Evolutionary conservation across 108 stramenopile genomes (phyloP).

Genomic region (Craspedostauros australis): DNA sequence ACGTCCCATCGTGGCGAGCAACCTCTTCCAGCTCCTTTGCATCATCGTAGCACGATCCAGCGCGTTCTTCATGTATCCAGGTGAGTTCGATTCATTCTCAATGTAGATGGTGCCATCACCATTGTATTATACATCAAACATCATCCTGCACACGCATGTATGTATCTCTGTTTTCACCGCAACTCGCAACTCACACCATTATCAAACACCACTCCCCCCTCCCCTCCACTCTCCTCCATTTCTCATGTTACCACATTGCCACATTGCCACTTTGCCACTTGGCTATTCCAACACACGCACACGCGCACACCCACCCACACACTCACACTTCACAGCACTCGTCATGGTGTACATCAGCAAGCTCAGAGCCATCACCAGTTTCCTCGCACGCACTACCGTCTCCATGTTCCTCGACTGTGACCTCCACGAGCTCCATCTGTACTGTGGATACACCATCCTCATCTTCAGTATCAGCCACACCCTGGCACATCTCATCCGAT

Average conservation of each 20-base stretch:
- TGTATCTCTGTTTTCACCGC: not conserved
- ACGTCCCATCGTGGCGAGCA: slow-evolving; percentile 30
- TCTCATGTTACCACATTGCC: no score
- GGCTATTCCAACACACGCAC: no score
- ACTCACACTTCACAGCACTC: slow-evolving; percentile 7
- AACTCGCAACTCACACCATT: not conserved
- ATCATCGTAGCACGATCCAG: slow-evolving; percentile 31
- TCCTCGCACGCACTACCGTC: slow-evolving; percentile 24
- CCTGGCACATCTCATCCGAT: slow-evolving; percentile 26
- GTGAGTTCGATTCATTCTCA: not conserved
- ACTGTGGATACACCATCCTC: slow-evolving; percentile 36
- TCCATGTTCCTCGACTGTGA: slow-evolving; percentile 34
- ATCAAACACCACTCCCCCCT: not conserved
- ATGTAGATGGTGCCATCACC: not conserved
- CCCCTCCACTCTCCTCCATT: no score
- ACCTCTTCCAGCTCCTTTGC: slow-evolving; percentile 19
- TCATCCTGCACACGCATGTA: not conserved
- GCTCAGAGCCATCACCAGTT: slow-evolving; percentile 31
- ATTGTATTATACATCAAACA: no score
- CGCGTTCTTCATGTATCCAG: slow-evolving; percentile 41
- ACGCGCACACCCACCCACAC: slow-evolving; percentile 9
- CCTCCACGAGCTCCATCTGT: slow-evolving; percentile 36
- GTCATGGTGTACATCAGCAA: slow-evolving; percentile 39
- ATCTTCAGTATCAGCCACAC: slow-evolving; percentile 32
- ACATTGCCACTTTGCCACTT: no score